Evolutionary conservation across 1,284 basidiomycete genomes (phyloP).

Genomic region (Heliocybe sulcata): DNA sequence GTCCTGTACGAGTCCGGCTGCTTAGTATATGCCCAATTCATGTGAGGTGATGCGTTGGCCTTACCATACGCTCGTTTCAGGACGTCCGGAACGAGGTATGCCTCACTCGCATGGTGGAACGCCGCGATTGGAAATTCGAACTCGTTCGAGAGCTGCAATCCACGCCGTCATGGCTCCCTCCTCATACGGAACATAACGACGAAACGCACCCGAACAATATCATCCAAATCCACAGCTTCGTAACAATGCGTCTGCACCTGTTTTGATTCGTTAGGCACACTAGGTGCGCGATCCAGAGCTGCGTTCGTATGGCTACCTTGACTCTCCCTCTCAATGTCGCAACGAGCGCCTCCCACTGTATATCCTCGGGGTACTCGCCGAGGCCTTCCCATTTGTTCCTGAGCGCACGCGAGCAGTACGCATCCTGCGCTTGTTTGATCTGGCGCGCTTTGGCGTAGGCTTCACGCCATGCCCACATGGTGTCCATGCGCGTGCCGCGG

Average conservation of each 20-base stretch:
- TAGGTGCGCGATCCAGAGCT: too few relatives aligned
- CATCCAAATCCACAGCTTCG: conserved; percentile 76
- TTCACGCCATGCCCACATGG: conserved; percentile 33
- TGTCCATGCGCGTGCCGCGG: conserved; percentile 34
- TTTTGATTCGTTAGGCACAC: too few relatives aligned
- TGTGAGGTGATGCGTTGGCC: too few relatives aligned
- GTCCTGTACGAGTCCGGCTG: conserved; percentile 20
- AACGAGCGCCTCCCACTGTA: conserved; percentile 75
- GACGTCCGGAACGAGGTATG: conserved; percentile 47
- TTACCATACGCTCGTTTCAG: conserved; percentile 51
- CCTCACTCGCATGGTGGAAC: conserved; percentile 56
- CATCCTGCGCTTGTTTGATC: conserved; percentile 65
- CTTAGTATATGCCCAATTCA: too few relatives aligned
- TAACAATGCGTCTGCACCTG: conserved; percentile 68
- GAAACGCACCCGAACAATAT: conserved; percentile 48
- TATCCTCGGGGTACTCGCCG: conserved; percentile 62
- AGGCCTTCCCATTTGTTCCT: conserved; percentile 49
- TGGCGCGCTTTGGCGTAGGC: conserved; percentile 56
- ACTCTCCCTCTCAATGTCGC: conserved; percentile 70
- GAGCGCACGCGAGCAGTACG: conserved; percentile 49
- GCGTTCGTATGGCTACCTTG: conserved; percentile 26
- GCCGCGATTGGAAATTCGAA: conserved; percentile 44
- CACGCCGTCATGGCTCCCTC: neutral
- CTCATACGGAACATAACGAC: conserved; percentile 2
- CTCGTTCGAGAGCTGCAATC: conserved; percentile 26